Conservation (phyloP, 108 stramenopile genomes). For the Chaetoceros tenuissimus region DNA sequence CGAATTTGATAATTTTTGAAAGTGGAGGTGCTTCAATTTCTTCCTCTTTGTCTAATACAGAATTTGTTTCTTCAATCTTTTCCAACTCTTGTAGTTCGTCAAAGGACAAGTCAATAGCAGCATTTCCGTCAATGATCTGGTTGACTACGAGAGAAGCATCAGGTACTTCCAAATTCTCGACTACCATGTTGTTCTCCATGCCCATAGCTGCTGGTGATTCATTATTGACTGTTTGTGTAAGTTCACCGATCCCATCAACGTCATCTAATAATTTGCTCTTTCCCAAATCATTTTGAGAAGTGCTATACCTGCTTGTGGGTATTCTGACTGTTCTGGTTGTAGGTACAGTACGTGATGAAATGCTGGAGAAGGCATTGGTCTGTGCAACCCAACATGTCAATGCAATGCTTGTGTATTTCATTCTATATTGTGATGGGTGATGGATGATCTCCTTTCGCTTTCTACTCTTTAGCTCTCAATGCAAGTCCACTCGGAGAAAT, state of each 20-base stretch:
- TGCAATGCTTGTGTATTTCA: too few relatives aligned
- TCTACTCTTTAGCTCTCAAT: too few relatives aligned
- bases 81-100: neutral
- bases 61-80: neutral
- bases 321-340: too few relatives aligned
- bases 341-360: too few relatives aligned
- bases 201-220: neutral
- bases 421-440: too few relatives aligned
- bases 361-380: too few relatives aligned
- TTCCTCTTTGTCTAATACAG: neutral
- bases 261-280: too few relatives aligned
- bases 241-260: neutral
- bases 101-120: neutral
- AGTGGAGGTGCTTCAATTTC: slow-evolving; percentile 36
- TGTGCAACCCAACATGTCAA: too few relatives aligned
- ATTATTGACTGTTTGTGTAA: neutral
- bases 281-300: too few relatives aligned
- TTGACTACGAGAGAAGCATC: neutral
- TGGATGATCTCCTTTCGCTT: too few relatives aligned
- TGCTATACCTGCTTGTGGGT: too few relatives aligned
- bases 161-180: neutral
- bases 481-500: too few relatives aligned
- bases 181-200: neutral
- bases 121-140: neutral
- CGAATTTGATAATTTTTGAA: slow-evolving; percentile 62